phyloP scores from a whole-genome alignment of 352 stramenopile genomes.

The Albugo candida region DNA sequence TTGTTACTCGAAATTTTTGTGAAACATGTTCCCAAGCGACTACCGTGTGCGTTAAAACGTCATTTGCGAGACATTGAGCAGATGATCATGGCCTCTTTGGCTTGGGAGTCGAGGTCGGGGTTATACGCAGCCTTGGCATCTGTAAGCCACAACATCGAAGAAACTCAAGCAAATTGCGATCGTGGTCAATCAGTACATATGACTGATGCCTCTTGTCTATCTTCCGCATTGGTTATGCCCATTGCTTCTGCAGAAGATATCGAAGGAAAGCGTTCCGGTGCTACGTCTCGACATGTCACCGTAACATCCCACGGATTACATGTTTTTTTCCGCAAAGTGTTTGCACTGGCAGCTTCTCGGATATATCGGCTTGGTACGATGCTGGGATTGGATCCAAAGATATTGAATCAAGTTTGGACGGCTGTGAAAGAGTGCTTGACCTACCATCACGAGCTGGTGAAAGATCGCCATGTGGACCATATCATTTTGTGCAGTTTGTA shows the following conservation, averaged over 20 bases:
- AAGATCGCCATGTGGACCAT: conserved; percentile 60
- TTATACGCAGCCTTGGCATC: conserved; percentile 41
- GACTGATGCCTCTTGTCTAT: too few relatives aligned
- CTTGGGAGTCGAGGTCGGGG: conserved; percentile 50
- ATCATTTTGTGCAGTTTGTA: conserved; percentile 73
- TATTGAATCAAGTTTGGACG: conserved; percentile 76
- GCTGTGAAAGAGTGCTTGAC: conserved; percentile 68
- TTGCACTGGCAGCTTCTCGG: conserved; percentile 57
- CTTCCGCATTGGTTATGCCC: too few relatives aligned
- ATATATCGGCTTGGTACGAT: conserved; percentile 54
- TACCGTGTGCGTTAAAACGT: conserved; percentile 58
- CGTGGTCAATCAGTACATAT: too few relatives aligned
- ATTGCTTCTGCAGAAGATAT: too few relatives aligned
- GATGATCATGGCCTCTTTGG: conserved; percentile 55
- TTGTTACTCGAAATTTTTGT: conserved; percentile 78
- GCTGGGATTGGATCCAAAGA: conserved; percentile 44
- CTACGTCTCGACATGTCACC: not conserved
- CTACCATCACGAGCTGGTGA: conserved; percentile 26
- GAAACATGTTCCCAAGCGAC: conserved; percentile 37
- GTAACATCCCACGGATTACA: conserved; percentile 26
- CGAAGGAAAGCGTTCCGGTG: too few relatives aligned
- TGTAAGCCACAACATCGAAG: conserved; percentile 10
- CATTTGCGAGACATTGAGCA: conserved; percentile 77
- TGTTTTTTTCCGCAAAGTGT: conserved; percentile 72
- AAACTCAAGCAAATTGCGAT: not conserved